A percentile compares a stretch with the other conserved stretches of the same genome.
phyloP scores from a whole-genome alignment of 306 rosid genomes.

The Mimosa pudica region DNA sequence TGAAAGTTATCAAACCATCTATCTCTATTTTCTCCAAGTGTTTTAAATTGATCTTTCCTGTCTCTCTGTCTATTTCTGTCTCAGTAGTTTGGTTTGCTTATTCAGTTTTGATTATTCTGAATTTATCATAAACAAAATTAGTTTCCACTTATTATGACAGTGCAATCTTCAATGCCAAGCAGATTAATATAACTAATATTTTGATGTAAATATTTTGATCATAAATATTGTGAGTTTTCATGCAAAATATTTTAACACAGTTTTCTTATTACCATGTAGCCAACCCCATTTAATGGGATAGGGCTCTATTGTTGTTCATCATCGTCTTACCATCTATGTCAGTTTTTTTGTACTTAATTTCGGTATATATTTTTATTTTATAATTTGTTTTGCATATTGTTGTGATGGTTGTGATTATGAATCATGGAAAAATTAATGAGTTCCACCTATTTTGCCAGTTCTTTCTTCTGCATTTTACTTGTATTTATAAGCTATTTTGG shows the following conservation, averaged over 20 bases:
- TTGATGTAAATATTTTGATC: slow-evolving; percentile 7
- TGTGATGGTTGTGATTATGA: slow-evolving; percentile 27
- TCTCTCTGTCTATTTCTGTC: neutral
- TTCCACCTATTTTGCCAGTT: slow-evolving; percentile 17
- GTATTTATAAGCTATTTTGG: slow-evolving; percentile 27
- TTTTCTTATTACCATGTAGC: slow-evolving; percentile 20
- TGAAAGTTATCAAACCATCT: slow-evolving; percentile 24
- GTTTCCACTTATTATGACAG: slow-evolving; percentile 20
- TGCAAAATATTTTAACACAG: slow-evolving; percentile 6
- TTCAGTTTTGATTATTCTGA: slow-evolving; percentile 28
- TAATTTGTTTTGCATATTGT: slow-evolving; percentile 17
- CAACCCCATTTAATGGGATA: too few species aligned
- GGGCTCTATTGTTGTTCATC: too few species aligned
- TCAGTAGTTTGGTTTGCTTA: slow-evolving; percentile 16
- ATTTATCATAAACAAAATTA: slow-evolving; percentile 8
- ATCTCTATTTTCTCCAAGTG: slow-evolving; percentile 29
- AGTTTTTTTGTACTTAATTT: slow-evolving; percentile 10
- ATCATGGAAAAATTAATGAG: slow-evolving; percentile 8
- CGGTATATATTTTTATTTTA: neutral
- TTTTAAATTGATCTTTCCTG: slow-evolving; percentile 5
- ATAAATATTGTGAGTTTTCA: slow-evolving; percentile 17
- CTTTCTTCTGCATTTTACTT: slow-evolving; percentile 18
- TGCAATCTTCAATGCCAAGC: neutral
- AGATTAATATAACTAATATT: slow-evolving; percentile 16
- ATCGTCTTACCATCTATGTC: neutral